phyloP scores from a whole-genome alignment of 2,329 filamentous ascomycete species.

The Nemania sp. region DNA sequence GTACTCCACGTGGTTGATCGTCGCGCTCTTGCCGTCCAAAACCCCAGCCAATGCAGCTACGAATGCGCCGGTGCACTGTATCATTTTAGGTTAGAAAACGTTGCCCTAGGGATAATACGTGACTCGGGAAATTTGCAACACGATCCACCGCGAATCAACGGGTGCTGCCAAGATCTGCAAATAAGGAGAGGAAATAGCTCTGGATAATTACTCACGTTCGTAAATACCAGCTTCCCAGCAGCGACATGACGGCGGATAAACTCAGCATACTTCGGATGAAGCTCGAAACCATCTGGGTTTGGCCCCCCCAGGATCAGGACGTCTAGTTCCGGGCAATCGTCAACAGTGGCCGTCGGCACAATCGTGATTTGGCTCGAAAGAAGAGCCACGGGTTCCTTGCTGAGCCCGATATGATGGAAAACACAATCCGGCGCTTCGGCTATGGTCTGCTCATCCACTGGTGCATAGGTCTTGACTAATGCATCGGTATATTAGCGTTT shows the following conservation, averaged over 20 bases:
- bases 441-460: conserved; percentile 7
- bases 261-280: conserved; percentile 20
- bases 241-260: conserved; percentile 24
- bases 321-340: conserved; percentile 20
- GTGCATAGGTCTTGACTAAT: conserved; percentile 13
- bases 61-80: conserved; percentile 16
- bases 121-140: neutral
- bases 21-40: conserved; percentile 21
- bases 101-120: neutral
- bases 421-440: conserved; percentile 5
- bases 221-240: conserved; percentile 14
- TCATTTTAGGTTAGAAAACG: neutral
- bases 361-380: conserved; percentile 9
- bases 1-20: conserved; percentile 15
- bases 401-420: conserved; percentile 20
- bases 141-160: neutral
- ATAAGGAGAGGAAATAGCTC: neutral
- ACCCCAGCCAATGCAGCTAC: conserved; percentile 17
- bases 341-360: conserved; percentile 16
- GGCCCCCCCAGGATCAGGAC: conserved; percentile 16
- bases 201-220: conserved; percentile 8
- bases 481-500: neutral
- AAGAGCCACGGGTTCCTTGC: conserved; percentile 5
- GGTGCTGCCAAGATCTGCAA: neutral
- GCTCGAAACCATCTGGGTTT: neutral